Conservation (phyloP, 2,329 filamentous ascomycete species). For the Colletotrichum falcatum region DNA sequence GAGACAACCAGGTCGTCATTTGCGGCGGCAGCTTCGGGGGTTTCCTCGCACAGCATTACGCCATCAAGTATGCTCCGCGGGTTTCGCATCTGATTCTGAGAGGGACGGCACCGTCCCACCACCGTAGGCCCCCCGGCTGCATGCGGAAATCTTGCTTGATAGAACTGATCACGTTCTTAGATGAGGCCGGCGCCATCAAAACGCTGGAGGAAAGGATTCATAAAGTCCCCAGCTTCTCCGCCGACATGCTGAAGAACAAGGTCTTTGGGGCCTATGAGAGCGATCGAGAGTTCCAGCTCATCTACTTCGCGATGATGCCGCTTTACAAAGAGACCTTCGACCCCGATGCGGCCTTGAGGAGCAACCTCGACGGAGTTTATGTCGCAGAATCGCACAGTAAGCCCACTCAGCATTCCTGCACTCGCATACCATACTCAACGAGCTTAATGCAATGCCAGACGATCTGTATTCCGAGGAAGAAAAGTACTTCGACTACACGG, state of each 20-base stretch:
- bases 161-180: slow-evolving; percentile 30
- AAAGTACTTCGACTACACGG: slow-evolving; percentile 54
- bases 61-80: slow-evolving; percentile 50
- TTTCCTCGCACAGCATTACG: slow-evolving; percentile 54
- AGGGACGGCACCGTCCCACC: slow-evolving; percentile 54
- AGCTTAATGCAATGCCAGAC: slow-evolving; percentile 43
- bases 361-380: slow-evolving; percentile 48
- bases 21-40: slow-evolving; percentile 56
- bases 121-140: slow-evolving; percentile 43
- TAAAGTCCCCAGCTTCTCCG: slow-evolving; percentile 51
- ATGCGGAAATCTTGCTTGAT: background rate
- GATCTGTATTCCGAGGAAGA: slow-evolving; percentile 50
- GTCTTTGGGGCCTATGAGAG: slow-evolving; percentile 53
- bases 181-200: slow-evolving; percentile 51
- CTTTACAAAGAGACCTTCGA: slow-evolving; percentile 53
- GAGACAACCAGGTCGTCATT: slow-evolving; percentile 46
- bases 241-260: slow-evolving; percentile 52
- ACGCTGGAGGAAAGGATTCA: slow-evolving; percentile 48
- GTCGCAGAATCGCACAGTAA: slow-evolving; percentile 53
- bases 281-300: slow-evolving; percentile 53
- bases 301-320: slow-evolving; percentile 53
- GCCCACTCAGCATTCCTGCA: background rate
- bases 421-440: background rate
- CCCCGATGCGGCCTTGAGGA: slow-evolving; percentile 48
- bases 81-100: slow-evolving; percentile 51